These are phyloP conservation scores for Anthracocystis panici-leucophaei DNA, from an alignment of 1,284 basidiomycete species.

Conservation along the genomic window DNA sequence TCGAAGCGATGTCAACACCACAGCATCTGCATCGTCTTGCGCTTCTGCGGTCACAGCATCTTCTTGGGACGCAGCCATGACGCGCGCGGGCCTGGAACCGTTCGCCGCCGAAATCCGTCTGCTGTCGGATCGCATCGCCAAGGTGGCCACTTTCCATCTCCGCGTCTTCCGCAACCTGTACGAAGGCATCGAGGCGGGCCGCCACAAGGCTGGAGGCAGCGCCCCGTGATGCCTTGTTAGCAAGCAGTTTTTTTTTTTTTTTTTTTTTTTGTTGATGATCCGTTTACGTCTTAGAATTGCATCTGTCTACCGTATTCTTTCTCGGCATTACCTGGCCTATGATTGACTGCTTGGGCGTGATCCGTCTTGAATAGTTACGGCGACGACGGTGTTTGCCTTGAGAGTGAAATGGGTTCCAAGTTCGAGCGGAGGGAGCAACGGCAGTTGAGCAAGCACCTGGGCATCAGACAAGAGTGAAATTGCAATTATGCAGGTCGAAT, in stretches of 20 bases:
- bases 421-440: too few relatives aligned
- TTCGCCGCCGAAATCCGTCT: conserved; percentile 56
- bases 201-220: conserved; percentile 13
- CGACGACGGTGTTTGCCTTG: too few relatives aligned
- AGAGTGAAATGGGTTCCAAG: too few relatives aligned
- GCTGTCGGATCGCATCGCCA: conserved; percentile 55
- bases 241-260: background rate
- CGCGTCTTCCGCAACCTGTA: conserved; percentile 58
- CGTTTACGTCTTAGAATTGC: background rate
- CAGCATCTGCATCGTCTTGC: background rate
- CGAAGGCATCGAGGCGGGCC: conserved; percentile 38
- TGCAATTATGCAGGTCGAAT: background rate
- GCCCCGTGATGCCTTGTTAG: background rate
- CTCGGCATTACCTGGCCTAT: too few relatives aligned
- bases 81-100: conserved; percentile 55
- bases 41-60: background rate
- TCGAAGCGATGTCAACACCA: conserved; percentile 1
- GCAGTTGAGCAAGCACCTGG: too few relatives aligned
- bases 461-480: background rate
- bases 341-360: too few relatives aligned
- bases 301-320: background rate
- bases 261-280: background rate
- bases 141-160: conserved; percentile 59
- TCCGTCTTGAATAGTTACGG: too few relatives aligned
- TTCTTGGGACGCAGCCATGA: conserved; percentile 38